Base-by-base conservation (phyloP, 2,329 filamentous ascomycete genomes). In the Eutypa lata region DNA sequence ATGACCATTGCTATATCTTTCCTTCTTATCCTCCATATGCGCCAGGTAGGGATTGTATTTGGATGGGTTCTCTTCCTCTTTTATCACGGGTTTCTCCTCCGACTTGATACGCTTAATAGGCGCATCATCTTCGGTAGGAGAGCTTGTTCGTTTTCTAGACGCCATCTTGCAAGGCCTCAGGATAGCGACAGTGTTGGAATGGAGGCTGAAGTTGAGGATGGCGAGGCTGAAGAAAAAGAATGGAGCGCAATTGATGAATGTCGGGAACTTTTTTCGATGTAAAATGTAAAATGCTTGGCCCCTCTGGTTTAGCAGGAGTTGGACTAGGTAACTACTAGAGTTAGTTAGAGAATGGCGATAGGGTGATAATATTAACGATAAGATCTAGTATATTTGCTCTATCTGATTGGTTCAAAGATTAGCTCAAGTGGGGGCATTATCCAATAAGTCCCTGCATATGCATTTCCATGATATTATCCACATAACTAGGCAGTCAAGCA, bases 1-100 rank as follows among this genome's bases (percentile, higher is more conserved):
- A 48, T 63, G 54, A 54, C 62, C 58, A 35, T 68, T 63, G 53
- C 65, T 60, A 49, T 74, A 65, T 48, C 66, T 73, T 55, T 70
- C 68, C 40, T 60, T 66, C 52, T 67, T 68, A 44, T 72, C 66
- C 33, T 66, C 86, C 84, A 89, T 88, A 73, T 99, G 94, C 52
- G 91, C 90, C 57, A 99, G 84, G 76, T 99, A 97, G 1, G 90
- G 90, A 70, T 97, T 97, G 68, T 81, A 68, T 57, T 71, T 72
- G 18, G 66, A 61, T 50, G 64, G 68, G 28, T 59, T 57, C 37
- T 67, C 65, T 33, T 66, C 66, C 14, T 61, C 64, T 48, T 54
- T 54, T 48, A 56, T 60, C 11, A 50, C 28, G 16, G 45, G 51
- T 33, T 43, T 49, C 24, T 50, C 57, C 44, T 62, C 57, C 14